Base-by-base conservation (phyloP, 2,329 filamentous ascomycete species). In the Aphanocladium album region DNA sequence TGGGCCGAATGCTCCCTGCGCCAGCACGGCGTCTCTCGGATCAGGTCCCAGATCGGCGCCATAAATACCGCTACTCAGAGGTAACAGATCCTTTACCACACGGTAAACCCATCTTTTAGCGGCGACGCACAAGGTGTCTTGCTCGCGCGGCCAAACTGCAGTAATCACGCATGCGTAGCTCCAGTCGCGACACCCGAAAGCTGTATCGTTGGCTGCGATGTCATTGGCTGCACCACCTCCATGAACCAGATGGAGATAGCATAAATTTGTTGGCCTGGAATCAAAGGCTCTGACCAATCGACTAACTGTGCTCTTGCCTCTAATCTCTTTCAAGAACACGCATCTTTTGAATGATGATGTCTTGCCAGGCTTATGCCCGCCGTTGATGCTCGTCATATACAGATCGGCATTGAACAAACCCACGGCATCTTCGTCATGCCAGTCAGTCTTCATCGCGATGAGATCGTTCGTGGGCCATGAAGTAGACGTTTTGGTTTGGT, bases 301-400 rank as follows among this genome's bases (percentile, higher is more conserved):
- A 1, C 72, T 50, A 25, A 70, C 67, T 1, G 83, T 41, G 2
- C 70, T 57, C 2, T 2, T 43, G 54, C 60, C 62, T 63, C 74
- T 74, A 17, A 87, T 80, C 41, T 67, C 0, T 62, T 81, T 81
- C 12, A 88, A 69, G 66, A 88, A 87, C 35, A 88, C 45, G 67
- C 85, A 88, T 65, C 85, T 72, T 25, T 88, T 87, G 74, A 88
- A 87, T 0, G 84, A 78, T 11, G 81, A 87, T 0, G 83, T 87
- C 72, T 86, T 87, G 66, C 80, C 78, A 21, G 78, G 73, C 19
- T 75, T 76, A 57, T 87, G 83, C 0, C 83, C 84, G 30, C 81
- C 80, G 55, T 87, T 83, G 80, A 88, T 83, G 14, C 63, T 66
- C 2, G 80, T 80, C 70, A 88, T 77, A 70, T 87, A 85, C 79